Conservation (phyloP, 2,329 filamentous ascomycete genomes). For the Sclerotiophoma versabilis region DNA sequence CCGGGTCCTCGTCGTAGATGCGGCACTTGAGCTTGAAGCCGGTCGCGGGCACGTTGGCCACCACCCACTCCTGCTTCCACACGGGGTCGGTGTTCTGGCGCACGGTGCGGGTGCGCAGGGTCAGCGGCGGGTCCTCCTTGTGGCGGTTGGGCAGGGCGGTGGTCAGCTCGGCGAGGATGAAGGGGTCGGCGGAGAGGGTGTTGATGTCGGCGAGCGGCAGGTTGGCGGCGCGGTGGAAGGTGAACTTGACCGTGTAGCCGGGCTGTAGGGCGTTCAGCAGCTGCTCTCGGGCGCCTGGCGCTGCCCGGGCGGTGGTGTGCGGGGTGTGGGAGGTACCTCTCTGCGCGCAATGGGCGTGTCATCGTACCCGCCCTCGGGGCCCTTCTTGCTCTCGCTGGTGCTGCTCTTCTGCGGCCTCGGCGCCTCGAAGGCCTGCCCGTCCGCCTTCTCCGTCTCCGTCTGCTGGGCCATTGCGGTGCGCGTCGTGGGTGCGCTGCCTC, state of each 20-base stretch:
- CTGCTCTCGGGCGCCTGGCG: neutral
- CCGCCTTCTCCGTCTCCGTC: slow-evolving; percentile 16
- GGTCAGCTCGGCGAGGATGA: slow-evolving; percentile 76
- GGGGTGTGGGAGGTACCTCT: slow-evolving; percentile 4
- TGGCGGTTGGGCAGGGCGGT: slow-evolving; percentile 76
- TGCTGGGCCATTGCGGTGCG: slow-evolving; percentile 18
- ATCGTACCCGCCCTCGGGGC: slow-evolving; percentile 80
- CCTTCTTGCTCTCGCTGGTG: slow-evolving; percentile 42
- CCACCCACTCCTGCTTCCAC: slow-evolving; percentile 87
- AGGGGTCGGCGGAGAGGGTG: slow-evolving; percentile 83
- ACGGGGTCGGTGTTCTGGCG: slow-evolving; percentile 74
- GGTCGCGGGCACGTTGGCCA: slow-evolving; percentile 81
- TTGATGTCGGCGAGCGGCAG: slow-evolving; percentile 83
- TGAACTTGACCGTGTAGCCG: slow-evolving; percentile 86
- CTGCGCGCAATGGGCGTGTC: slow-evolving; percentile 73
- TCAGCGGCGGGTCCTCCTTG: slow-evolving; percentile 82
- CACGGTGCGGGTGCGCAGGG: slow-evolving; percentile 77
- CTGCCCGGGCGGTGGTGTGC: neutral
- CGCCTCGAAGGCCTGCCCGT: slow-evolving; percentile 3
- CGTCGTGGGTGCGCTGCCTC: neutral
- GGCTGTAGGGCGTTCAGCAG: slow-evolving; percentile 60
- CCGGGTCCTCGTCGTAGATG: slow-evolving; percentile 88
- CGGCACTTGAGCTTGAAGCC: slow-evolving; percentile 87
- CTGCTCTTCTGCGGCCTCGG: slow-evolving; percentile 36
- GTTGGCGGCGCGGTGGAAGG: slow-evolving; percentile 80